Base-by-base conservation (phyloP, 768 basidiomycete genomes). In the Termitomyces sp. region DNA sequence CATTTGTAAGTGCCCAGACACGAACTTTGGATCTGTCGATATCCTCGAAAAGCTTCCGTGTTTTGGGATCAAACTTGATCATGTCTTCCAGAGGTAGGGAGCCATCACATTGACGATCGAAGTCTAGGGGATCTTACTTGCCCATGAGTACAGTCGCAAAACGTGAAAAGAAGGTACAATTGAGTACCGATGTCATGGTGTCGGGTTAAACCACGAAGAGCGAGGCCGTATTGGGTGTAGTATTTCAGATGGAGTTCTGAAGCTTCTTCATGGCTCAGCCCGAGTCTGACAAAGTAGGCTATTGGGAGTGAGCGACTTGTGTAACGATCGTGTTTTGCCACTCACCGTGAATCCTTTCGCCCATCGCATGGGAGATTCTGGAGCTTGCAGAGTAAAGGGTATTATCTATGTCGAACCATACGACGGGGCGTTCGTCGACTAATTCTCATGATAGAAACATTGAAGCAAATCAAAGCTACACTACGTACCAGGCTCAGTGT, bases 361-460 rank as follows among this genome's bases (percentile, higher is more conserved):
- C 86, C 93, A 95, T 93, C 18, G 82, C 86, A 61, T 89, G 83
- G 4, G 87, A 85, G 55, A 94, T 90, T 70, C 79, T 84, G 20
- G 85, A 77, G 64, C 81, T 86, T 0, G 89, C 83, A 8, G 91
- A 89, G 70, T 94, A 95, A 16, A 95, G 79, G 3, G 91, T 93
- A 66, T 95, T 93, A 72, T 94, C 93, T 59, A 94, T 91, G 68
- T 93, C 92, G 61, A 94, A 84, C 82, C 86, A 93, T 53, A 91
- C 78, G 51, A 92, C 72, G 61, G 71, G 71, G 14, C 85, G 82
- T 41, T 82, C 78, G 76, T 90, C 88, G 70, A 61, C 59, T 57
- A 18, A 13, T 13, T 18, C 28, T 35, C 13, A 13, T 60, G 26
- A 57, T 13, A 12, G 32, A 49, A 23, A 32, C 54, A 30, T 30